Evolutionary conservation across 2,329 filamentous ascomycete genomes (phyloP).

Genomic region (Cladosporium austrohemisphaericum): DNA sequence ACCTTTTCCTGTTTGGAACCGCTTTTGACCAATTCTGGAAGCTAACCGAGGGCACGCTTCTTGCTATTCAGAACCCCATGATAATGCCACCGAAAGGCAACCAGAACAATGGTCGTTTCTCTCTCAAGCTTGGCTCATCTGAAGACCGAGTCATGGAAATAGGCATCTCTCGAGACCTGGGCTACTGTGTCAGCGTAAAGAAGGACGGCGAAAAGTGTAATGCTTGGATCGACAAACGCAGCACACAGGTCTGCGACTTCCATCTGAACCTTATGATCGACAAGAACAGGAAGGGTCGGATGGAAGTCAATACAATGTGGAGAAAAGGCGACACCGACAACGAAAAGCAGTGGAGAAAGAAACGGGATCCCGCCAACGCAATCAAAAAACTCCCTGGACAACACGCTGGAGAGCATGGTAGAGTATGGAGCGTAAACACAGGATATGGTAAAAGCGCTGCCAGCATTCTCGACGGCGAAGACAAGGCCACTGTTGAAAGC

Average conservation of each 20-base stretch:
- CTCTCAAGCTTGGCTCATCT: slow-evolving; percentile 76
- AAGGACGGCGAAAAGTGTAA: slow-evolving; percentile 79
- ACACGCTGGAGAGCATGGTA: slow-evolving; percentile 54
- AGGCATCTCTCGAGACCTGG: slow-evolving; percentile 77
- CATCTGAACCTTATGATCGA: slow-evolving; percentile 80
- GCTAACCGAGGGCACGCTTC: slow-evolving; percentile 80
- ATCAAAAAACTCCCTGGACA: slow-evolving; percentile 21
- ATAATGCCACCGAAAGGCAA: slow-evolving; percentile 82
- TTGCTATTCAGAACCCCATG: slow-evolving; percentile 86
- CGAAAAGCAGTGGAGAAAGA: slow-evolving; percentile 12
- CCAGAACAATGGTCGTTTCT: slow-evolving; percentile 77
- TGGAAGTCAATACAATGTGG: slow-evolving; percentile 73
- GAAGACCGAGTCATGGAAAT: slow-evolving; percentile 89
- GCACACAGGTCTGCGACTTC: slow-evolving; percentile 88
- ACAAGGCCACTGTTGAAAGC: slow-evolving; percentile 55
- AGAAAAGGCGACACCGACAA: slow-evolving; percentile 19
- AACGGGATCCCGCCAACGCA: slow-evolving; percentile 15
- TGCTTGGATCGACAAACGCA: slow-evolving; percentile 80
- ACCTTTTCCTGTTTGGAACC: slow-evolving; percentile 85
- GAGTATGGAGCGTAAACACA: slow-evolving; percentile 38
- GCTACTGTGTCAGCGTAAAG: slow-evolving; percentile 79
- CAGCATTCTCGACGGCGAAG: slow-evolving; percentile 62
- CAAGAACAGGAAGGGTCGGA: slow-evolving; percentile 63
- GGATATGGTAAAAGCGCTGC: slow-evolving; percentile 47
- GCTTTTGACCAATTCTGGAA: slow-evolving; percentile 95